Evolutionary conservation across 495 filamentous ascomycete species (phyloP), one percentile per base, ranked within the genome.

Genomic region (Trichoderma parareesei): DNA sequence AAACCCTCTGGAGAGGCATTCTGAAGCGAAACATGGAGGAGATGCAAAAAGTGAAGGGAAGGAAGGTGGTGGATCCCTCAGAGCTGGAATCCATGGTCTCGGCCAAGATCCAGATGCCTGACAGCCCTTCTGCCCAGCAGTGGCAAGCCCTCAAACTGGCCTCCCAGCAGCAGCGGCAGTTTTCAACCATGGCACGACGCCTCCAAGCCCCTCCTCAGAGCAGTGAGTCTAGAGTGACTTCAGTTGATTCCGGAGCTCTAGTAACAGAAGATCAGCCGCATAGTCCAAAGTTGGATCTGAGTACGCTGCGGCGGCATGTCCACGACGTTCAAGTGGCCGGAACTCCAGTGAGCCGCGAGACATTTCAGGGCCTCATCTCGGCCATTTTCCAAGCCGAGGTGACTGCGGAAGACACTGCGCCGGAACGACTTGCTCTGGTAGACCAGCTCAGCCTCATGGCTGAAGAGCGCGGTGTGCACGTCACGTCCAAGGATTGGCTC

Each of bases 1-100:
- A 98, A 70, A 77, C 76, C 10, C 78, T 98, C 5, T 98, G 94
- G 94, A 76, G 77, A 35, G 79, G 68, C 37, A 67, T 62, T 38
- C 62, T 76, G 38, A 62, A 63, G 55, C 43, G 69, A 14, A 71
- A 68, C 64, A 27, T 66, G 27, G 66, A 67, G 55, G 67, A 66
- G 38, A 59, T 64, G 41, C 57, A 46, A 13, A 64, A 44, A 49
- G 57, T 62, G 14, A 38, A 33, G 13, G 61, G 37, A 5, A 49
- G 37, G 65, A n/a, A 27, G 40, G 9, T 44, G 6, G 9, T 43
- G 14, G 27, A 38, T 18, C 18, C 42, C 14, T 43, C 46, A 2
- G n/a, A 57, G 18, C 14, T 57, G 16, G 49, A 60, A 11, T 10
- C 18, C 5, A 16, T 46, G 41, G 43, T 46, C 27, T 27, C 41